Base-by-base conservation (phyloP, 139 green algal genomes). In the Ulvella scutata region DNA sequence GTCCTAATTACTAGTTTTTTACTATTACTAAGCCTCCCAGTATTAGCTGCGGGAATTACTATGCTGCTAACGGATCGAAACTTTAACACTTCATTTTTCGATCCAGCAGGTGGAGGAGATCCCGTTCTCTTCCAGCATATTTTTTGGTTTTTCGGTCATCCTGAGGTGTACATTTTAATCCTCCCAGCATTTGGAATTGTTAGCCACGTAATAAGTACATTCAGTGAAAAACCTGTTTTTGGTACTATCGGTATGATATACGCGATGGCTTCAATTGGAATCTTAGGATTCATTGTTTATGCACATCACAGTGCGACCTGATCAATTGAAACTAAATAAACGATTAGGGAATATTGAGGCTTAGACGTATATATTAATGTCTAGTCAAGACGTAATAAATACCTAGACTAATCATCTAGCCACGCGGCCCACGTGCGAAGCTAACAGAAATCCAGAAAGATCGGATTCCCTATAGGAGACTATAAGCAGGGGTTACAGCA, bases 161-260 rank as follows among this genome's bases (percentile, higher is more conserved):
- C 73, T 38, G 73, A 77, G 74, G 80, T 83, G 9, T 88, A 90
- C 74, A 87, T 90, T 76, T 62, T 88, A 51, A 85, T 88, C 74
- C 72, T 86, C 37, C 85, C 85, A 72, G 81, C 72, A 33, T 90
- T 90, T 82, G 83, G 81, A 74, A 86, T 86, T 79, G 77, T 87
- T 62, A 85, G 79, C 73, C 80, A 86, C 40, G 77, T 87, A 17
- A 76, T 84, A 62, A 80, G 76, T 37, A 87, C 80, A 44, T 89
- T 89, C 62, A 81, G 78, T 59, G 81, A 83, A 77, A 87, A 89
- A 79, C 80, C 80, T 37, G 79, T 87, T 39, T 87, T 89, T 82
- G 81, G 79, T 62, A 84, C 85, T 67, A 51, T 79, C 34, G 75
- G 75, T 59, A 79, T 79, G 75, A 61, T 79, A n/a, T 74, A 79